These are phyloP conservation scores for Rhynchospora pubera DNA, from an alignment of 176 grass and related monocot genomes.

Conservation along the genomic window DNA sequence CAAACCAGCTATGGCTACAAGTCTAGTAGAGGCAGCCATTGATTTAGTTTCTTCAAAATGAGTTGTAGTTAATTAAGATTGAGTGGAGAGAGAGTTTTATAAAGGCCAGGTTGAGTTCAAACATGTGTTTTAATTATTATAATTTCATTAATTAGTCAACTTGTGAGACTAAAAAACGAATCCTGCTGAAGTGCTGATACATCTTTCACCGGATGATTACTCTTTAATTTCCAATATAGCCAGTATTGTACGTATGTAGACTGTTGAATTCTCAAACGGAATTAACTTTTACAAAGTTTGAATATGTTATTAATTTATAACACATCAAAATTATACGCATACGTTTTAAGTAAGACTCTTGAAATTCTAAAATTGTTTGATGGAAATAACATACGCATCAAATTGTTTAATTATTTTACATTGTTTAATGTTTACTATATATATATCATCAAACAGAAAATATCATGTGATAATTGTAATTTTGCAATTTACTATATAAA, in stretches of 20 bases:
- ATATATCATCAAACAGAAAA: neutral
- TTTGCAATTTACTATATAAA: neutral
- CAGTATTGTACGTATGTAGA: no score
- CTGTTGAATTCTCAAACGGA: no score
- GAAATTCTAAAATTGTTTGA: no score
- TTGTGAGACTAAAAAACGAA: neutral
- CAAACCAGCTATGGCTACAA: neutral
- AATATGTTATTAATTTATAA: no score
- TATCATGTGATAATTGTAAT: neutral
- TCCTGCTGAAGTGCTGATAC: neutral
- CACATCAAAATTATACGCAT: no score
- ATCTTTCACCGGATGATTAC: neutral
- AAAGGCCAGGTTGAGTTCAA: slow-evolving; percentile 1
- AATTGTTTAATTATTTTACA: no score
- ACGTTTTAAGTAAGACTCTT: no score
- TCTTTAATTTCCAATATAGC: no score
- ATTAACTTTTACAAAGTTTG: no score
- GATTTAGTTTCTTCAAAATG: neutral
- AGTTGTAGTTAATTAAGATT: neutral
- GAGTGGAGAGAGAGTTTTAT: neutral
- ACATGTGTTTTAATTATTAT: neutral
- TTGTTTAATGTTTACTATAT: no score
- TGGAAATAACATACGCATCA: no score
- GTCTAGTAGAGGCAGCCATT: neutral
- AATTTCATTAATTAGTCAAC: neutral